phyloP scores from a whole-genome alignment of 2,329 filamentous ascomycete species.

The Paraphoma chrysanthemicola region DNA sequence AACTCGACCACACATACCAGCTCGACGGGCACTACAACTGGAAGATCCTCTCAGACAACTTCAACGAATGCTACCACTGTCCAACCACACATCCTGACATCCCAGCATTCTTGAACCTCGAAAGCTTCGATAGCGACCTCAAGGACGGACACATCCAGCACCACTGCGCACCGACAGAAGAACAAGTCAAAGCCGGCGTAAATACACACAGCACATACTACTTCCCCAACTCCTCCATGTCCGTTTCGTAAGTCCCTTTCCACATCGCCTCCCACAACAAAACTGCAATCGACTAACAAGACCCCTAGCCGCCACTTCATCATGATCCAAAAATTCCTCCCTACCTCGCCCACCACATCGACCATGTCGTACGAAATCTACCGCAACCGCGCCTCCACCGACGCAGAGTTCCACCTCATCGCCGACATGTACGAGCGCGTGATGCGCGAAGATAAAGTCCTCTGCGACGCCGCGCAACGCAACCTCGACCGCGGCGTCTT shows the following conservation, averaged over 20 bases:
- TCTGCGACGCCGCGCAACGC: conserved; percentile 64
- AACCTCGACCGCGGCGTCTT: conserved; percentile 68
- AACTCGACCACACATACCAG: conserved; percentile 31
- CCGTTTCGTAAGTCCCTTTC: conserved; percentile 15
- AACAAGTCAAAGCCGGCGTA: conserved; percentile 23
- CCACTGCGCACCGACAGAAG: conserved; percentile 23
- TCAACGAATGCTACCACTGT: conserved; percentile 72
- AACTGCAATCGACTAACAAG: background rate
- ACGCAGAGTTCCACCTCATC: conserved; percentile 64
- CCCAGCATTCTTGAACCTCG: conserved; percentile 61
- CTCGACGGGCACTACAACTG: conserved; percentile 35
- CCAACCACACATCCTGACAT: conserved; percentile 65
- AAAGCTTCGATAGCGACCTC: conserved; percentile 52
- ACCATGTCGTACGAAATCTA: conserved; percentile 68
- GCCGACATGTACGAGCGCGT: conserved; percentile 67
- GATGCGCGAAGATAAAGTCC: conserved; percentile 68
- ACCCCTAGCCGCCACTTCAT: conserved; percentile 58
- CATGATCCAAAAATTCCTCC: conserved; percentile 68
- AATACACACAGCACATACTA: conserved; percentile 36
- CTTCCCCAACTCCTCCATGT: conserved; percentile 33
- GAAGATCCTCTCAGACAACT: conserved; percentile 59
- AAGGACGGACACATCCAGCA: conserved; percentile 36
- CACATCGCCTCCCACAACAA: background rate
- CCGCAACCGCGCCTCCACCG: conserved; percentile 64
- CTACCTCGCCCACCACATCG: conserved; percentile 56